Conservation (phyloP, 352 stramenopile genomes). For the Aphanomyces invadans region DNA sequence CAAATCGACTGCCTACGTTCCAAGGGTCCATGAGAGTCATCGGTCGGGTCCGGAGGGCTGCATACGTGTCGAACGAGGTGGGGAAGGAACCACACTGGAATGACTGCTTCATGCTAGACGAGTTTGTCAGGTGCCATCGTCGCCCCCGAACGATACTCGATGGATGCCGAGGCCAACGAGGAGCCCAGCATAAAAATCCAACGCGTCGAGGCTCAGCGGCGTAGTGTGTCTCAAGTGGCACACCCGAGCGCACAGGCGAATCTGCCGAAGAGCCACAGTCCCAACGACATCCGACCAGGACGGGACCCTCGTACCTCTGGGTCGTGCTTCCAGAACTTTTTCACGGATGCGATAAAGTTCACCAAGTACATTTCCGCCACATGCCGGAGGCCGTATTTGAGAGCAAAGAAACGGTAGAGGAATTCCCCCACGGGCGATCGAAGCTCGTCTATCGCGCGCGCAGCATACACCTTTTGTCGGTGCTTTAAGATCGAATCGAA, state of each 20-base stretch:
- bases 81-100: background rate
- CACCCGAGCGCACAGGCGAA: background rate
- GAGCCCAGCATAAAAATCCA: conserved; percentile 2
- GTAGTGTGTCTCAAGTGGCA: background rate
- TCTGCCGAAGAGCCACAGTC: too few species aligned
- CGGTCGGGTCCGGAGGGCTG: background rate
- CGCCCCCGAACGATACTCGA: too few species aligned
- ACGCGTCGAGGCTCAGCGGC: conserved; percentile 2
- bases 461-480: background rate
- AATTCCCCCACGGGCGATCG: background rate
- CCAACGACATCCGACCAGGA: too few species aligned
- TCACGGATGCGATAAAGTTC: conserved; percentile 4
- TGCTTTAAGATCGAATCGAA: background rate
- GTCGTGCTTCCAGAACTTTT: background rate
- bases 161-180: background rate
- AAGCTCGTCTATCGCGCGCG: background rate
- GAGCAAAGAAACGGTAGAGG: conserved; percentile 7
- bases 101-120: background rate
- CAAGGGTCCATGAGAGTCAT: too few species aligned
- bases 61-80: background rate
- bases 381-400: conserved; percentile 1
- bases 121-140: too few species aligned
- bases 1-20: background rate
- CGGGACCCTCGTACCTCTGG: too few species aligned
- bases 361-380: conserved; percentile 9